Percentiles rank a stretch among this genome's conserved stretches.
These are phyloP conservation scores for Gonium pectorale DNA, from an alignment of 139 green algal genomes.

Conservation along the genomic window DNA sequence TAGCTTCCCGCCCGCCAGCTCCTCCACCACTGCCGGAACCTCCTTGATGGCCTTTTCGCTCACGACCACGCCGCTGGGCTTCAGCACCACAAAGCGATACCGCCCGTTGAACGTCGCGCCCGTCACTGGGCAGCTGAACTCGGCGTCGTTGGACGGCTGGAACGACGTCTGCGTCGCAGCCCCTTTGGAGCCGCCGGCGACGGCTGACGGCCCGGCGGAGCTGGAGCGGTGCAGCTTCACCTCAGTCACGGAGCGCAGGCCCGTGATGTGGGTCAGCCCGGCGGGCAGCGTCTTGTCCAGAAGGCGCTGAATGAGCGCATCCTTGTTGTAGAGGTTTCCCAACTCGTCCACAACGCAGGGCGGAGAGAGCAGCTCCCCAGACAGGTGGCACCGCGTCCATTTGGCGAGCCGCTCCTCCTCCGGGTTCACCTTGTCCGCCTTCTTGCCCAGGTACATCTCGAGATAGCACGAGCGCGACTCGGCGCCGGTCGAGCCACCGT, in stretches of 20 bases:
- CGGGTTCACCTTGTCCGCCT: constrained; percentile 85
- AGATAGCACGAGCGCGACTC: constrained; percentile 89
- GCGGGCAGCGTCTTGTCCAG: constrained; percentile 79
- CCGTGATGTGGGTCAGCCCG: constrained; percentile 77
- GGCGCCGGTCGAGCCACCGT: constrained; percentile 91
- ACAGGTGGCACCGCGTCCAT: constrained; percentile 85
- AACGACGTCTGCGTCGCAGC: constrained; percentile 11
- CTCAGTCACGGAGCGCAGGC: constrained; percentile 74
- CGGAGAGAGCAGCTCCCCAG: constrained; percentile 71
- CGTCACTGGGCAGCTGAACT: constrained; percentile 84
- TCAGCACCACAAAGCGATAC: constrained; percentile 66
- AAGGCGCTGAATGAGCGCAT: constrained; percentile 67
- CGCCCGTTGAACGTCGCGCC: constrained; percentile 77
- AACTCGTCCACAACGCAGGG: constrained; percentile 87
- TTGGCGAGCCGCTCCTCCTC: constrained; percentile 73
- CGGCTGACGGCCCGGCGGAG: neutral
- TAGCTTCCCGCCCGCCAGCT: constrained; percentile 54
- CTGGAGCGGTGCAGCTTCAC: constrained; percentile 65
- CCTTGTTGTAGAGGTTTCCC: constrained; percentile 81
- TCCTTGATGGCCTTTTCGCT: constrained; percentile 87
- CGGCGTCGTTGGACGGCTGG: constrained; percentile 43
- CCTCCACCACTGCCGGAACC: constrained; percentile 68
- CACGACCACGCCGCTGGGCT: constrained; percentile 74
- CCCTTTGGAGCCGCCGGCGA: neutral
- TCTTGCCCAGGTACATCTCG: constrained; percentile 91